Conservation (phyloP, 2,329 filamentous ascomycete genomes). For the Tolypocladium cylindrosporum region DNA sequence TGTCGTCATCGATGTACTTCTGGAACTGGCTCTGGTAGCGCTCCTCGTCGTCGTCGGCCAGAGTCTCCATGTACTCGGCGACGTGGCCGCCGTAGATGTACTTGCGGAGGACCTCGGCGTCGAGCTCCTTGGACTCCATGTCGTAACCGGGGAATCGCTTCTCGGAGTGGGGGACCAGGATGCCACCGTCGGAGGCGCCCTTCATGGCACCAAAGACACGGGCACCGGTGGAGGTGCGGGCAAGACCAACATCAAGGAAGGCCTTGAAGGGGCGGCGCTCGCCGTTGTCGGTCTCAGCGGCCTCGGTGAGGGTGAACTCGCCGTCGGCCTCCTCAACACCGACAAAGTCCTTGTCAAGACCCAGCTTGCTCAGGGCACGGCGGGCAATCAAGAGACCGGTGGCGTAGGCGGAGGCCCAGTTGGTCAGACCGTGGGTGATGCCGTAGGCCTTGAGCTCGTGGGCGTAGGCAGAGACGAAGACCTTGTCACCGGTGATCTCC, state of each 20-base stretch:
- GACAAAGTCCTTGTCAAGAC: constrained; percentile 81
- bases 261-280: constrained; percentile 99
- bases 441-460: constrained; percentile 98
- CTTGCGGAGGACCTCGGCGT: constrained; percentile 92
- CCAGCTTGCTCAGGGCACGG: constrained; percentile 94
- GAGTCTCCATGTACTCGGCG: constrained; percentile 99
- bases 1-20: constrained; percentile 93
- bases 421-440: constrained; percentile 97
- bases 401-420: constrained; percentile 97
- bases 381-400: constrained; percentile 95
- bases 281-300: constrained; percentile 78
- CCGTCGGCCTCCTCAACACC: constrained; percentile 97
- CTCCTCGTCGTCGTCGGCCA: constrained; percentile 99
- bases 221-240: constrained; percentile 94
- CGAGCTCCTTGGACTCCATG: constrained; percentile 95
- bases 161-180: constrained; percentile 96
- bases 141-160: constrained; percentile 99
- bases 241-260: constrained; percentile 95
- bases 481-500: constrained; percentile 96
- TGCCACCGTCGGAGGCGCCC: constrained; percentile 96
- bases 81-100: constrained; percentile 99
- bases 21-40: constrained; percentile 97
- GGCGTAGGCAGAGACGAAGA: constrained; percentile 83
- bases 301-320: constrained; percentile 94
- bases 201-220: constrained; percentile 99